A percentile compares a stretch with the other conserved stretches of the same genome.
phyloP scores from a whole-genome alignment of 2,329 filamentous ascomycete species.

The Neonectria hederae region DNA sequence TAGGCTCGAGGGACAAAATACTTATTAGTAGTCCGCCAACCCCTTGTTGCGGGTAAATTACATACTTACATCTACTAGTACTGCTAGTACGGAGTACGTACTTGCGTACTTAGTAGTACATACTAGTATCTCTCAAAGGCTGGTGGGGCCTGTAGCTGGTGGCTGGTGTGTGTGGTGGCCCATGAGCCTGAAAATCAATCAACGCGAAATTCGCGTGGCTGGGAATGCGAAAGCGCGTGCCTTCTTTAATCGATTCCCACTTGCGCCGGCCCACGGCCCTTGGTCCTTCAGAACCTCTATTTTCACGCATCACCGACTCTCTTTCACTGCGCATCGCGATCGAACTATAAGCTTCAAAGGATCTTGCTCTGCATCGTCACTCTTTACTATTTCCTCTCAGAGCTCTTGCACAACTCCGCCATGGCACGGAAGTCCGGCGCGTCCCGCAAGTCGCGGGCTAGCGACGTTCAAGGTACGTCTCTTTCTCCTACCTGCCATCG shows the following conservation, averaged over 20 bases:
- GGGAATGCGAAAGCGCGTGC: conserved; percentile 19
- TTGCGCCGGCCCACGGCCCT: neutral
- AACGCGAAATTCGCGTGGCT: conserved; percentile 29
- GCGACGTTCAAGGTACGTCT: conserved; percentile 54
- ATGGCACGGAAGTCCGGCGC: conserved; percentile 35
- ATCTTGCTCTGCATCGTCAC: neutral
- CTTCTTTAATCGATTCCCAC: conserved; percentile 12
- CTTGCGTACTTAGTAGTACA: too few species aligned
- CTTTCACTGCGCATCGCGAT: neutral
- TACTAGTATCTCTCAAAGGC: too few species aligned
- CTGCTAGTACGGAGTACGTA: too few species aligned
- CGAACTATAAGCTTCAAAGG: neutral
- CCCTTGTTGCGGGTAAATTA: neutral
- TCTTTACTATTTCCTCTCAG: neutral
- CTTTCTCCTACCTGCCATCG: neutral
- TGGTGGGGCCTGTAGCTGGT: neutral
- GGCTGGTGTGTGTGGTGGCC: neutral
- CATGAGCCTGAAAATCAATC: neutral
- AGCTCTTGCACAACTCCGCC: neutral
- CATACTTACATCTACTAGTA: too few species aligned
- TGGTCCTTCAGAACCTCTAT: neutral
- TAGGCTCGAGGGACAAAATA: neutral
- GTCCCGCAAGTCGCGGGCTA: conserved; percentile 46
- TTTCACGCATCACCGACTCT: neutral
- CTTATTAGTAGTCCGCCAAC: neutral